A percentile compares a stretch with the other conserved stretches of the same genome.
Evolutionary conservation across 2,329 filamentous ascomycete species (phyloP).

Genomic region (Cadophora gregata): DNA sequence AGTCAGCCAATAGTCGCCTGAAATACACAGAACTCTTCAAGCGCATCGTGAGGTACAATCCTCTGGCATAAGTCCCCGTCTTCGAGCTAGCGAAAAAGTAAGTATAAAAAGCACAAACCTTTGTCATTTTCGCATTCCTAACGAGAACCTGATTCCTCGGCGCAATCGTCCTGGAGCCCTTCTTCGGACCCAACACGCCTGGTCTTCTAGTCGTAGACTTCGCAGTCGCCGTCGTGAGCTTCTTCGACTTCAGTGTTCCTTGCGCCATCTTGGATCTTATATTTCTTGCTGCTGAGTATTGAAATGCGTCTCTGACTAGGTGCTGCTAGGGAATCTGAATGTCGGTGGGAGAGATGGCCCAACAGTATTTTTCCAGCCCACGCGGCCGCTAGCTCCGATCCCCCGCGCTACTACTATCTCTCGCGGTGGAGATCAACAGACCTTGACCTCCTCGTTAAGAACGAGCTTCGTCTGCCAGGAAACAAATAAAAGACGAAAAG

Average conservation of each 20-base stretch:
- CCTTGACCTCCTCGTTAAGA: neutral
- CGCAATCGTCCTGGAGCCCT: constrained; percentile 66
- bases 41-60: too few species aligned
- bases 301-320: too few species aligned
- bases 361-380: constrained; percentile 15
- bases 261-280: constrained; percentile 41
- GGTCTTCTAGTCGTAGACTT: constrained; percentile 40
- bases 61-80: neutral
- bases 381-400: constrained; percentile 13
- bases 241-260: constrained; percentile 43
- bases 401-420: neutral
- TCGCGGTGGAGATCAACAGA: neutral
- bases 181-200: constrained; percentile 55
- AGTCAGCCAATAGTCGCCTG: constrained; percentile 6
- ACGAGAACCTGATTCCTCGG: constrained; percentile 68
- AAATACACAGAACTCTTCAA: too few species aligned
- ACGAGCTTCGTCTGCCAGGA: neutral
- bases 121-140: constrained; percentile 66
- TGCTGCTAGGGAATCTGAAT: too few species aligned
- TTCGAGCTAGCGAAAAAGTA: neutral
- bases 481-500: neutral
- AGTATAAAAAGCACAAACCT: constrained; percentile 49
- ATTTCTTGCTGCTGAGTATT: neutral
- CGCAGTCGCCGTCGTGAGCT: constrained; percentile 39
- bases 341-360: neutral